Evolutionary conservation across 2,329 filamentous ascomycete genomes (phyloP).

Genomic region (Albophoma yamanashiensis): DNA sequence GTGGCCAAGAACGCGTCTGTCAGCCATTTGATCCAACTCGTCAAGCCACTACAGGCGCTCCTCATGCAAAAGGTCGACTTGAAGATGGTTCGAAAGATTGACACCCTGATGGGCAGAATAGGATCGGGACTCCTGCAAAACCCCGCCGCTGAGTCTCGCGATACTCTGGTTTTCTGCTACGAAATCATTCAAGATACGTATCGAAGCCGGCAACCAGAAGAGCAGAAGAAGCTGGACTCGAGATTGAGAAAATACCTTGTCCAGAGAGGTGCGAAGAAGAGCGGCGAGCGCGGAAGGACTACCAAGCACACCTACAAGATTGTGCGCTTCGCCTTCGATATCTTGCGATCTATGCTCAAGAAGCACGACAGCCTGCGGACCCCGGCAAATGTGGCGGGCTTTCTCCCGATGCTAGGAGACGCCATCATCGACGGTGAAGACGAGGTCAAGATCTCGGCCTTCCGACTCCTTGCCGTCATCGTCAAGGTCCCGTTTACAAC

Average conservation of each 20-base stretch:
- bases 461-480: slow-evolving; percentile 75
- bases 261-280: slow-evolving; percentile 68
- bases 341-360: slow-evolving; percentile 74
- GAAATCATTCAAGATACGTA: slow-evolving; percentile 87
- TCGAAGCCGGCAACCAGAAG: slow-evolving; percentile 43
- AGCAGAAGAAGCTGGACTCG: slow-evolving; percentile 46
- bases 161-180: slow-evolving; percentile 89
- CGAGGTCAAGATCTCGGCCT: slow-evolving; percentile 81
- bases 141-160: slow-evolving; percentile 62
- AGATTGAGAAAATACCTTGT: slow-evolving; percentile 66
- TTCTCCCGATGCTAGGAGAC: slow-evolving; percentile 83
- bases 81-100: slow-evolving; percentile 78
- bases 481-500: slow-evolving; percentile 74
- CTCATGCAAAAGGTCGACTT: slow-evolving; percentile 76
- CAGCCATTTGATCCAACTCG: slow-evolving; percentile 59
- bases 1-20: slow-evolving; percentile 76
- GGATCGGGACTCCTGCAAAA: slow-evolving; percentile 78
- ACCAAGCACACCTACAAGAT: slow-evolving; percentile 82
- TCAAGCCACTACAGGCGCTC: slow-evolving; percentile 68
- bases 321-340: slow-evolving; percentile 75
- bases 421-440: slow-evolving; percentile 75
- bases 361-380: slow-evolving; percentile 78
- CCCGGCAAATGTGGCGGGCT: slow-evolving; percentile 68
- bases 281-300: slow-evolving; percentile 58
- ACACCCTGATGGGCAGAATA: slow-evolving; percentile 76